These are phyloP conservation scores for Rhizomucor miehei DNA, from an alignment of 371 early-diverging fungal species.

Conservation along the genomic window DNA sequence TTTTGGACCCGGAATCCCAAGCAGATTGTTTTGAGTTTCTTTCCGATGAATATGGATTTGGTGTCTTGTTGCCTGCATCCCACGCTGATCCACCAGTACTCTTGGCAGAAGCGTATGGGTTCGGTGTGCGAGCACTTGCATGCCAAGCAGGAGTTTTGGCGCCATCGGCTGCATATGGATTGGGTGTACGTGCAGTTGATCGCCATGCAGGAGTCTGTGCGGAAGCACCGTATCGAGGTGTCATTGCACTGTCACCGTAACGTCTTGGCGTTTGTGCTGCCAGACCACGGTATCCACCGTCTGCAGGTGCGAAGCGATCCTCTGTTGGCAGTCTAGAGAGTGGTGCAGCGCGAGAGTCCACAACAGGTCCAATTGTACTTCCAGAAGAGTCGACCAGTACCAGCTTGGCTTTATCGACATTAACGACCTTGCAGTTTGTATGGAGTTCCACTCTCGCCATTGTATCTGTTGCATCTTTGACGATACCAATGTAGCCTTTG, in stretches of 20 bases:
- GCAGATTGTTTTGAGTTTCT: slow-evolving; percentile 25
- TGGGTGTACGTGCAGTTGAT: slow-evolving; percentile 67
- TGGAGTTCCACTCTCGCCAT: slow-evolving; percentile 93
- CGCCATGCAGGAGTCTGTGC: slow-evolving; percentile 80
- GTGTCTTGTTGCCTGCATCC: slow-evolving; percentile 59
- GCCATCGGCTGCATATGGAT: slow-evolving; percentile 61
- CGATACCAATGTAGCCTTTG: slow-evolving; percentile 97
- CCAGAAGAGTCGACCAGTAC: slow-evolving; percentile 53
- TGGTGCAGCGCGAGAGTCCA: slow-evolving; percentile 12
- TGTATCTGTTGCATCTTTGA: slow-evolving; percentile 82
- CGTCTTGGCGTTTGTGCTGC: slow-evolving; percentile 34
- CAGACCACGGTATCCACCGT: slow-evolving; percentile 1
- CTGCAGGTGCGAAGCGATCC: slow-evolving; percentile 1
- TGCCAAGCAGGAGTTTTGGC: slow-evolving; percentile 73
- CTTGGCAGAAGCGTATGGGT: slow-evolving; percentile 38
- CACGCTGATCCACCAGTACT: slow-evolving; percentile 40
- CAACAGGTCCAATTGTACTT: slow-evolving; percentile 39
- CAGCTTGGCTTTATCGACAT: slow-evolving; percentile 73
- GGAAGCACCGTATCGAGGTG: slow-evolving; percentile 57
- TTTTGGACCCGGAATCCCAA: slow-evolving; percentile 61
- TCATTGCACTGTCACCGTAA: slow-evolving; percentile 50
- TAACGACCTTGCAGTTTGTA: slow-evolving; percentile 80
- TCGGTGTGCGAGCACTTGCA: slow-evolving; percentile 59
- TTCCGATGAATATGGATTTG: slow-evolving; percentile 48
- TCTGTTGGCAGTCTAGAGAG: too few species aligned